Evolutionary conservation across 2,329 filamentous ascomycete species (phyloP), one percentile per base, ranked within the genome.

Genomic region (Zarea fungicola): DNA sequence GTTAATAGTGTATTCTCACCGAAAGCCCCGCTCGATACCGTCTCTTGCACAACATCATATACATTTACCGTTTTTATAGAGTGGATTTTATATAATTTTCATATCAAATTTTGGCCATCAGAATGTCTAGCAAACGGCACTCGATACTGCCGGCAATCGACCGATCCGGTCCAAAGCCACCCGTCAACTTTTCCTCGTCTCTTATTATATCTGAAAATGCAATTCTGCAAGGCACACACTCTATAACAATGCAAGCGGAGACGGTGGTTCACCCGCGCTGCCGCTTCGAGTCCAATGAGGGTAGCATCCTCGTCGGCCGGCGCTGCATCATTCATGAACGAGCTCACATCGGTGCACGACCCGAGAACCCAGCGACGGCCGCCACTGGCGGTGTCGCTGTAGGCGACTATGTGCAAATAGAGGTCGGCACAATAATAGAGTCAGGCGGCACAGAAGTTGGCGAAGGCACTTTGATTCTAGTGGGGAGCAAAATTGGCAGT

Each of bases 211-310:
- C 81, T 60, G 81, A 85, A 55, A 77, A 77, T 51, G 80, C 82
- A 10, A 69, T 79, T 16, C 69, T 86, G 16, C 80, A 73, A 16
- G 93, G 93, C 55, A 83, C 79, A 3, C 79, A 95, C 63, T 84
- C 82, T 2, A 88, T 99, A 54, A 84, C 81, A 37, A 82, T 97
- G 54, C 84, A 84, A 49, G 77, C 87, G 21, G 84, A 89, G 60
- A 84, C 82, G 4, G 80, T 96, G 6, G 70, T 99, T n/a, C 92
- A 97, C 60, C 91, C 93, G 1, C 87, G 91, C 42, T 81, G 84
- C 14, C 83, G 84, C 53, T 78, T 96, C 49, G 87, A 90, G 60
- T 85, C 92, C 8, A 82, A 83, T 50, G 76, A 85, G 44, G 89
- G 89, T 5, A 84, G 89, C 36, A 83, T 97, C 56, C 83, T 83